A percentile compares a stretch with the other conserved stretches of the same genome.
phyloP scores from a whole-genome alignment of 78 protist species.

The Dictyostelium firmibasis region DNA sequence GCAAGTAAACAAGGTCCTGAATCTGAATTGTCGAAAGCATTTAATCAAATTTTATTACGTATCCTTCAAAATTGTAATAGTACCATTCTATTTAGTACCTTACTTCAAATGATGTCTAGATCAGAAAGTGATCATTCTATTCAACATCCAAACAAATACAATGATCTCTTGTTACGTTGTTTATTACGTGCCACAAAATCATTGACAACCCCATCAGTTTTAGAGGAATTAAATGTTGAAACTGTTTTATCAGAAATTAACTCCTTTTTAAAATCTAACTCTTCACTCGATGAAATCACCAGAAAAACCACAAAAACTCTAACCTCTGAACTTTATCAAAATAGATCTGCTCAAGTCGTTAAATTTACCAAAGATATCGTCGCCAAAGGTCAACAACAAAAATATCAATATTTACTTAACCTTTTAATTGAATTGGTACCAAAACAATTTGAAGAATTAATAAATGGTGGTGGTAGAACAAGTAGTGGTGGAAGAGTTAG shows the following conservation, averaged over 20 bases:
- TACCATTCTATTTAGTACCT: not conserved
- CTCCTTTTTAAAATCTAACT: not conserved
- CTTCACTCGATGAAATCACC: constrained; percentile 3
- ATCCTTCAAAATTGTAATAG: constrained; percentile 31
- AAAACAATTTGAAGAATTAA: not conserved
- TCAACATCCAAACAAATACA: constrained; percentile 15
- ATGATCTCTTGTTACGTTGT: constrained; percentile 47
- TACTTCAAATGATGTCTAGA: constrained; percentile 21
- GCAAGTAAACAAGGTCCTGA: not conserved
- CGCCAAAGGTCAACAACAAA: not conserved
- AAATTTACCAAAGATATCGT: constrained; percentile 1
- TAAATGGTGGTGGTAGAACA: not conserved
- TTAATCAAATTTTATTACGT: constrained; percentile 59
- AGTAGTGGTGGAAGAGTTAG: not conserved
- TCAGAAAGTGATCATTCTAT: not conserved
- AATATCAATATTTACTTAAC: not conserved
- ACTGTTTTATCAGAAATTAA: constrained; percentile 15
- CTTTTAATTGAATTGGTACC: constrained; percentile 22
- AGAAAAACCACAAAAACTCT: constrained; percentile 48
- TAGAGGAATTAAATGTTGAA: constrained; percentile 5
- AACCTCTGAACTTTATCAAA: constrained; percentile 26
- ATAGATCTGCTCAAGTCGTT: not conserved
- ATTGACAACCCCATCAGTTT: constrained; percentile 1
- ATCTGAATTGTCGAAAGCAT: constrained; percentile 51
- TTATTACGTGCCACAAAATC: constrained; percentile 53